A percentile compares a stretch with the other conserved stretches of the same genome.
phyloP scores from a whole-genome alignment of 257 asterid genomes.

The Salvia rosmarinus region DNA sequence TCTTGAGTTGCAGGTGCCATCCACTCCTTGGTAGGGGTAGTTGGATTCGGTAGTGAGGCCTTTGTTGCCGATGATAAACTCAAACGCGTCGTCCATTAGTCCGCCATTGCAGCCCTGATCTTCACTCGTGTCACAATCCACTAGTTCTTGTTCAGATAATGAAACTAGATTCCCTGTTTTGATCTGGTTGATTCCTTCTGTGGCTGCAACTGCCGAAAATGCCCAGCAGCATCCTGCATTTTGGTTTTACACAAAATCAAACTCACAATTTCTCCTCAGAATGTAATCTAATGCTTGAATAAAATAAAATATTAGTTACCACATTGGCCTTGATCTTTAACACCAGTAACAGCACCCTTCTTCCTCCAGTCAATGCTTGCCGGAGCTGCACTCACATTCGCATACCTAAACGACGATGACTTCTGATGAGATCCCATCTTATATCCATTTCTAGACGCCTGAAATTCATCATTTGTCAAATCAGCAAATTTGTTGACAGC shows the following conservation, averaged over 20 bases:
- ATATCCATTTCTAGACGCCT: slow-evolving; percentile 37
- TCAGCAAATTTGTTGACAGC: slow-evolving; percentile 47
- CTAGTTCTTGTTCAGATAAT: slow-evolving; percentile 43
- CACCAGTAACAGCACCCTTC: slow-evolving; percentile 43
- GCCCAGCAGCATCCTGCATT: slow-evolving; percentile 47
- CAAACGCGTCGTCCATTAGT: slow-evolving; percentile 40
- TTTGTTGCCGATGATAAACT: slow-evolving; percentile 34
- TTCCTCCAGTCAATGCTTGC: slow-evolving; percentile 40
- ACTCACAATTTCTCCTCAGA: no score
- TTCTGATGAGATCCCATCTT: neutral
- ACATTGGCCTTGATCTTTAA: slow-evolving; percentile 45
- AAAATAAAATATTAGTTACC: slow-evolving; percentile 22
- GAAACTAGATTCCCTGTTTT: slow-evolving; percentile 33
- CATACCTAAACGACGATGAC: slow-evolving; percentile 34
- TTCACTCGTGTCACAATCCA: slow-evolving; percentile 39
- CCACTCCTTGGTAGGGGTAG: slow-evolving; percentile 39
- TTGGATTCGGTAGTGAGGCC: slow-evolving; percentile 43
- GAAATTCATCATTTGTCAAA: slow-evolving; percentile 45
- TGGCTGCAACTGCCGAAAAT: slow-evolving; percentile 46
- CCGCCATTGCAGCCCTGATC: slow-evolving; percentile 44
- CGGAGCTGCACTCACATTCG: slow-evolving; percentile 35
- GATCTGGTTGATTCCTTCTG: slow-evolving; percentile 42
- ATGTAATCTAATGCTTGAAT: slow-evolving; percentile 17
- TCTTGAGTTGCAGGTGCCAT: slow-evolving; percentile 38
- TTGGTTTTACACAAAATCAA: neutral